Conservation (phyloP, 495 filamentous ascomycete genomes). For the Niebla homalea region DNA sequence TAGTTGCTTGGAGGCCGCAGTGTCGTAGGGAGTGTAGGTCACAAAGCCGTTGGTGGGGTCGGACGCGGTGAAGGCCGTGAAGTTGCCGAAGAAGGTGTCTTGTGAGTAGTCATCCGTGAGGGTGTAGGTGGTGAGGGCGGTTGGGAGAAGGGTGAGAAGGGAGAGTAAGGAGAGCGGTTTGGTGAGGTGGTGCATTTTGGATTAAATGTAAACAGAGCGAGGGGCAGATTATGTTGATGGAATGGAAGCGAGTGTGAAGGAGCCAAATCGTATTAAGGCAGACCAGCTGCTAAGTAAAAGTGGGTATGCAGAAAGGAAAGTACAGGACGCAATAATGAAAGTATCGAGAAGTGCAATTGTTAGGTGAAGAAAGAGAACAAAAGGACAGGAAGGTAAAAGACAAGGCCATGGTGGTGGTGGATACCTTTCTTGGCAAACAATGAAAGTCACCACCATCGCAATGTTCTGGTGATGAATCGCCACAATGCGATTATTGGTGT, state of each 20-base stretch:
- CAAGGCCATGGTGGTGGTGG: background rate
- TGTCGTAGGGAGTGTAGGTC: slow-evolving; percentile 38
- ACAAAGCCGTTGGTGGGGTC: slow-evolving; percentile 66
- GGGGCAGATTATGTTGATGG: background rate
- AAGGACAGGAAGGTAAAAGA: background rate
- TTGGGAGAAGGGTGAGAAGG: slow-evolving; percentile 17
- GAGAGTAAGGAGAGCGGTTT: background rate
- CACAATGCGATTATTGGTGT: too few relatives aligned
- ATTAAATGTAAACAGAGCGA: background rate
- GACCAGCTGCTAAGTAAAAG: slow-evolving; percentile 1
- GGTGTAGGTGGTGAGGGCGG: slow-evolving; percentile 34
- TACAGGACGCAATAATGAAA: background rate
- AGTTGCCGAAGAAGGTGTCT: slow-evolving; percentile 42
- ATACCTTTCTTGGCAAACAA: background rate
- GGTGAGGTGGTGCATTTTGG: background rate
- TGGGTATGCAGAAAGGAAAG: background rate
- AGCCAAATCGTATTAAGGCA: background rate
- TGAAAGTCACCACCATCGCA: background rate
- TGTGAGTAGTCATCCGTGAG: slow-evolving; percentile 31
- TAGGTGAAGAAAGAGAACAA: background rate
- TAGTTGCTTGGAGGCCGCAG: slow-evolving; percentile 39
- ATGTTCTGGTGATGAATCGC: too few relatives aligned
- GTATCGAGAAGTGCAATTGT: background rate
- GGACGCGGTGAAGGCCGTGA: slow-evolving; percentile 33
- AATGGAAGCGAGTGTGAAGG: background rate